Base-by-base conservation (phyloP, 176 grass and related monocot genomes). In the Juncus inflexus region DNA sequence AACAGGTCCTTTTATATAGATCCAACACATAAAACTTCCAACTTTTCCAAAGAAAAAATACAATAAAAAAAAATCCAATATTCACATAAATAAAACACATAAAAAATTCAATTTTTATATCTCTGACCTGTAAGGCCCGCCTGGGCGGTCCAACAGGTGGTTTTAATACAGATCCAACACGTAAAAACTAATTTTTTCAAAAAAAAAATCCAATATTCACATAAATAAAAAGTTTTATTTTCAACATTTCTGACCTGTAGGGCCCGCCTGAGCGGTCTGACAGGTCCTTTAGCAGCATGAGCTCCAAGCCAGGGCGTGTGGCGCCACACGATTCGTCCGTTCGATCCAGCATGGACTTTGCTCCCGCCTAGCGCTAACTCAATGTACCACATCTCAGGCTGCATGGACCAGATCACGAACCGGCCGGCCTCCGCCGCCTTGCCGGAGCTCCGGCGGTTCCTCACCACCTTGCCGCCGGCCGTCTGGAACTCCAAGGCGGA, bases 301-400 rank as follows among this genome's bases (percentile, higher is more conserved):
- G 89, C 89, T 0, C 89, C 89, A 0, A 92, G 78, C 89, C 89
- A 92, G 1, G 89, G 89, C 3, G 89, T 92, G 54, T 92, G 89
- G 40, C 89, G 89, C 89, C 89, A 92, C 43, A 92, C 84, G 10
- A 92, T 77, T 75, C 78, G 80, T 43, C 89, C 84, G 7, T 92
- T 92, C 74, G 84, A 87, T 6, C 89, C 89, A 1, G 89, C 89
- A 36, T 85, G 89, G 73, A 92, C 89, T 78, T 92, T 92, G 62
- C 84, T 92, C 53, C 89, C 84, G 0, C 89, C 84, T 35, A 92
- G 81, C 8, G 89, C 89, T 3, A 92, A 75, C 67, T 92, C 89
- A 52, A 92, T 86, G 72, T 92, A 92, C 89, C 89, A 92, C 89
- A 87, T 92, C 81, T 87, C 89, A 1, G 89, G 89, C 6, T 81